phyloP scores from a whole-genome alignment of 768 basidiomycete genomes.

The Amanita thiersii region DNA sequence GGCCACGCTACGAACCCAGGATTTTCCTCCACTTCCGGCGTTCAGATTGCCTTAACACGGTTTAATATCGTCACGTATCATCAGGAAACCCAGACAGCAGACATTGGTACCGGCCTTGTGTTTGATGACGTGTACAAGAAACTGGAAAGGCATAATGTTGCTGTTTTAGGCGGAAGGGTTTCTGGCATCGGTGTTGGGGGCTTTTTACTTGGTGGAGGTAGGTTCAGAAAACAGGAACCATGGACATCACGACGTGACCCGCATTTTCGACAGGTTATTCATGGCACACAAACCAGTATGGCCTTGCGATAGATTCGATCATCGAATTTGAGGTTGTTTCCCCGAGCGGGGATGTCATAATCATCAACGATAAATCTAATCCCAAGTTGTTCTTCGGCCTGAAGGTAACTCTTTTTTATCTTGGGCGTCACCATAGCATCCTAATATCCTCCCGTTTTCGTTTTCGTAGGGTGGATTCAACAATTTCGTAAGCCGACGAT shows the following conservation, averaged over 20 bases:
- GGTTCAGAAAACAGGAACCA: not conserved
- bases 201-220: constrained; percentile 50
- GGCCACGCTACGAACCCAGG: constrained; percentile 48
- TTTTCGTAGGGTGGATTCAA: constrained; percentile 24
- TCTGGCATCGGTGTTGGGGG: constrained; percentile 56
- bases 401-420: constrained; percentile 12
- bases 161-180: constrained; percentile 52
- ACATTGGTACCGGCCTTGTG: constrained; percentile 37
- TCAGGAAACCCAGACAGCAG: constrained; percentile 26
- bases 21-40: constrained; percentile 53
- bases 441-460: not conserved
- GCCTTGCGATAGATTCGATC: constrained; percentile 36
- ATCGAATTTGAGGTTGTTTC: constrained; percentile 33
- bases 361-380: constrained; percentile 12
- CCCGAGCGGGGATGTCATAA: constrained; percentile 29
- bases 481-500: constrained; percentile 35
- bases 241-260: no score
- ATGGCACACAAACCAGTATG: constrained; percentile 40
- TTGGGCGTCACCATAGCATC: not conserved
- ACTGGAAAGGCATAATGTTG: constrained; percentile 38
- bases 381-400: constrained; percentile 20
- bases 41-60: constrained; percentile 47
- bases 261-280: constrained; percentile 47
- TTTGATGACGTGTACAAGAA: constrained; percentile 60
- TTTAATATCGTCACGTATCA: constrained; percentile 41